phyloP scores from a whole-genome alignment of 192 early-diverging fungal species.

The Dissophora ornata region DNA sequence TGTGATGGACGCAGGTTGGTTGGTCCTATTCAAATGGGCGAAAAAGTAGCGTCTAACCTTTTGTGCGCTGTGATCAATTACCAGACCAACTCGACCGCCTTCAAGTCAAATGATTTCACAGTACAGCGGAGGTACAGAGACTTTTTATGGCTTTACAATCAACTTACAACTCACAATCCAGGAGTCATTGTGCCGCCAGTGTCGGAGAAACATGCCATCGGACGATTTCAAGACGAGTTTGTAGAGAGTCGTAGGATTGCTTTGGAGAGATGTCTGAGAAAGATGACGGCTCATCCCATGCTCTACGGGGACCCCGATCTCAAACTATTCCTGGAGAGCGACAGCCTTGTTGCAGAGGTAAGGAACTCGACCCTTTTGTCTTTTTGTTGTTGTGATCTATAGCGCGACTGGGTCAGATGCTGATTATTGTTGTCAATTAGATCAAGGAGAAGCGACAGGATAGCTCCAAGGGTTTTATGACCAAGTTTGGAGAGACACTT shows the following conservation, averaged over 20 bases:
- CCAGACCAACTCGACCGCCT: constrained; percentile 82
- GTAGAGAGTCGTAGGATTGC: constrained; percentile 87
- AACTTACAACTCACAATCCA: constrained; percentile 80
- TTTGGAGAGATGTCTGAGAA: constrained; percentile 85
- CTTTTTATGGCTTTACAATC: constrained; percentile 93
- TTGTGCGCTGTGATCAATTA: too few relatives aligned
- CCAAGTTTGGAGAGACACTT: constrained; percentile 78
- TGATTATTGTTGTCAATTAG: constrained; percentile 24
- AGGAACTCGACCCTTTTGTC: too few relatives aligned
- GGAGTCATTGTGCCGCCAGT: constrained; percentile 93
- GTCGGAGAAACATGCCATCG: constrained; percentile 92
- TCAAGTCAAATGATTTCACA: constrained; percentile 77
- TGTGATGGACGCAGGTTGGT: too few relatives aligned
- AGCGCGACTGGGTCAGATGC: too few relatives aligned
- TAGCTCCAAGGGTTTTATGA: constrained; percentile 64
- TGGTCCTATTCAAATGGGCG: too few relatives aligned
- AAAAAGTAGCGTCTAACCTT: too few relatives aligned
- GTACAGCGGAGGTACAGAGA: constrained; percentile 93
- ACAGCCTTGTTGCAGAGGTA: constrained; percentile 82
- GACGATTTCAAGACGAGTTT: constrained; percentile 96
- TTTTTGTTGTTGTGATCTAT: too few relatives aligned
- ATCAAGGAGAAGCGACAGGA: constrained; percentile 64
- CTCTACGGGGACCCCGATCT: constrained; percentile 87
- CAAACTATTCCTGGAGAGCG: constrained; percentile 88
- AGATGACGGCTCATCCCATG: constrained; percentile 83